Base-by-base conservation (phyloP, 225 moss, liverwort and hornwort genomes). In the Ulota crispa region DNA sequence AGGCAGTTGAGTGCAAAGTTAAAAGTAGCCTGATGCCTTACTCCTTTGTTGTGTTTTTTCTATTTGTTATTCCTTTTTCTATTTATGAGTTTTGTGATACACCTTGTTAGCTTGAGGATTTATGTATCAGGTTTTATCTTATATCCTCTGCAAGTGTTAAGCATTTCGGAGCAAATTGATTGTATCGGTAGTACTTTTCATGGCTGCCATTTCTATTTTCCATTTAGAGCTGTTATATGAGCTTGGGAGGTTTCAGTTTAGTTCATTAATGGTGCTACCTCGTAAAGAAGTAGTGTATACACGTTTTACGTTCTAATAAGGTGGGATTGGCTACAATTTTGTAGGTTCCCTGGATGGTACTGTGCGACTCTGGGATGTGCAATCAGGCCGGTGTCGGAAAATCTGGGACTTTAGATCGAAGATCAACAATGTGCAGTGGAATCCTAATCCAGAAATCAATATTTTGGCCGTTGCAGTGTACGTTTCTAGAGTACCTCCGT, bases 281-380 rank as follows among this genome's bases (percentile, higher is more conserved):
- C 9, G 9, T 57, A 15, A 39, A 47, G 30, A 14, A 39, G n/a
- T 57, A 55, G 15, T 50, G 54, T 73, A 11, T 54, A 27, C 42
- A 55, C 15, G 28, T 37, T 2, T 19, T 32, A 5, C 68, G 32
- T 61, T 47, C 34, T 86, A 68, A 83, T 56, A 11, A 59, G 53
- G n/a, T 62, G 18, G 47, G 55, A 73, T 27, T 81, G 77, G 53
- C 14, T 31, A 45, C 82, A 66, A 82, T 45, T 86, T 45, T 80
- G 78, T 70, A 97, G 97, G 99, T 75, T 99, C 99, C n/a, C 10
- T 70, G 72, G 99, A 99, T 83, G 99, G 99, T 78, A 92, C 85
- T 70, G 93, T 99, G 68, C 92, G 99, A n/a, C 85, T 99, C 41
- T 99, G 99, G 99, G 94, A 99, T 79, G 92, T 99, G 80, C 92